Conservation (phyloP, 495 filamentous ascomycete species). For the Stereocaulon alpinum region DNA sequence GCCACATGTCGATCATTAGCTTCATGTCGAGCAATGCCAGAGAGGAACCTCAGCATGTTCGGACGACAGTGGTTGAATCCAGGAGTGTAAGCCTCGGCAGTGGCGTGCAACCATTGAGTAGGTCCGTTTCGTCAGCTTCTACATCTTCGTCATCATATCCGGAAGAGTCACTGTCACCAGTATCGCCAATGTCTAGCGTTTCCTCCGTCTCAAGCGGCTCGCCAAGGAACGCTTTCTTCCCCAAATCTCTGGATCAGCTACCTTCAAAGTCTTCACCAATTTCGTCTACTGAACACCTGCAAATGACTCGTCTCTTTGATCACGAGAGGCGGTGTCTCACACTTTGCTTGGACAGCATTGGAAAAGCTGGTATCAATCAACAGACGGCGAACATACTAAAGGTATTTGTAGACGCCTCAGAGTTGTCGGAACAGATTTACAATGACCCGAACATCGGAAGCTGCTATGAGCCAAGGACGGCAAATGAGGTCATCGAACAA, state of each 20-base stretch:
- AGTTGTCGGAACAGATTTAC: conserved; percentile 27
- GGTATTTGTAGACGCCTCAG: conserved; percentile 32
- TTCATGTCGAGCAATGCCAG: conserved; percentile 15
- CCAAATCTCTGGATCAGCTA: neutral
- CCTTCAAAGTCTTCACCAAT: neutral
- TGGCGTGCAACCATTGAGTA: neutral
- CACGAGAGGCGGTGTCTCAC: conserved; percentile 13
- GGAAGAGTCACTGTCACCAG: conserved; percentile 12
- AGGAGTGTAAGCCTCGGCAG: conserved; percentile 5
- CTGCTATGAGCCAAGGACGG: conserved; percentile 11
- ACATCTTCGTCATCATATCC: conserved; percentile 10
- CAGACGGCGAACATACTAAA: conserved; percentile 8
- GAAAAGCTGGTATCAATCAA: neutral
- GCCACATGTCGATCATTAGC: conserved; percentile 16
- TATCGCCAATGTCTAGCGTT: conserved; percentile 13
- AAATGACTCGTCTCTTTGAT: conserved; percentile 12
- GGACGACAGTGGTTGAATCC: neutral
- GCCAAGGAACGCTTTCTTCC: neutral
- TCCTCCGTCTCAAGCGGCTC: conserved; percentile 12
- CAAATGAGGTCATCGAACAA: conserved; percentile 13
- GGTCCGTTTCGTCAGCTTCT: conserved; percentile 16
- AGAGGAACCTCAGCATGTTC: neutral
- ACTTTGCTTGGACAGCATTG: conserved; percentile 11
- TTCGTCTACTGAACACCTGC: conserved; percentile 7
- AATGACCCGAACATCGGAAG: conserved; percentile 16